A percentile compares a stretch with the other conserved stretches of the same genome.
Evolutionary conservation across 2,329 filamentous ascomycete species (phyloP).

Genomic region (Penicillium sp.): DNA sequence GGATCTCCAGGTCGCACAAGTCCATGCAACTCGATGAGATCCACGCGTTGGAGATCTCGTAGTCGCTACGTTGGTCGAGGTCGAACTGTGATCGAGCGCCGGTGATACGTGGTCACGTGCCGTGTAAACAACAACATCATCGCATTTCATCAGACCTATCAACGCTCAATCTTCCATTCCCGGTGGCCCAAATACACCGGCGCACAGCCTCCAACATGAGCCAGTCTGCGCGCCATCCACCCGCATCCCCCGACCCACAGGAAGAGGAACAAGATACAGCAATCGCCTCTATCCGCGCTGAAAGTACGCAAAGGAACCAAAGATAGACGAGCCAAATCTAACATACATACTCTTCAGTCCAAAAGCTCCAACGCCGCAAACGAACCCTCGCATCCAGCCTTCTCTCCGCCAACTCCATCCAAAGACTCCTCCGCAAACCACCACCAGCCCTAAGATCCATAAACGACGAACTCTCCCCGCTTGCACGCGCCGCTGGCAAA

Average conservation of each 20-base stretch:
- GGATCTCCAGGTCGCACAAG: constrained; percentile 1
- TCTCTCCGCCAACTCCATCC: constrained; percentile 37
- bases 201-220: constrained; percentile 3
- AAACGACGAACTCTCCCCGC: constrained; percentile 29
- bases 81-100: not conserved
- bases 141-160: not conserved
- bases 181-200: not conserved
- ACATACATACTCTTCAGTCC: constrained; percentile 28
- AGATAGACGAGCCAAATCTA: constrained; percentile 3
- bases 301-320: constrained; percentile 31
- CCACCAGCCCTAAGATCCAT: constrained; percentile 9
- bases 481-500: constrained; percentile 27
- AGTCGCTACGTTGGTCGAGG: not conserved
- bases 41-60: not conserved
- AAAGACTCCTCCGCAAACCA: constrained; percentile 26
- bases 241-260: constrained; percentile 15
- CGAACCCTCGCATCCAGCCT: constrained; percentile 40
- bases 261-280: constrained; percentile 38
- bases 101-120: constrained; percentile 3
- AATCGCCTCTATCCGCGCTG: constrained; percentile 37
- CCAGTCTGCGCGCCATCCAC: not conserved
- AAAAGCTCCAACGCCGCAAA: constrained; percentile 35
- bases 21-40: not conserved
- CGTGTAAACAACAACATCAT: not conserved
- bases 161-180: not conserved